These are phyloP conservation scores for Solanum phureja DNA, from an alignment of 257 asterid species.

Conservation along the genomic window DNA sequence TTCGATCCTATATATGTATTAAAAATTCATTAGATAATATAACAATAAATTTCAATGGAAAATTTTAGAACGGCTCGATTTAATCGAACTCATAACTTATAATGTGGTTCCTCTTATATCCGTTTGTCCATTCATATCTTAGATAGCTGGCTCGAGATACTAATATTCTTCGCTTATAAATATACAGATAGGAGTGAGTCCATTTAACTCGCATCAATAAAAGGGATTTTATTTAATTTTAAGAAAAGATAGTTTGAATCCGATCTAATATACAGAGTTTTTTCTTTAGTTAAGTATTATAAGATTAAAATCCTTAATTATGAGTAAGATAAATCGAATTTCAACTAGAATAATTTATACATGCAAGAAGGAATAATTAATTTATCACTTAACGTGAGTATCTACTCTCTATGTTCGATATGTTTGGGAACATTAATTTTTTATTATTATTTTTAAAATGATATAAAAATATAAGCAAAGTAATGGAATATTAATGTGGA, in stretches of 20 bases:
- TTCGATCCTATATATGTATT: neutral
- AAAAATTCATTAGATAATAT: neutral
- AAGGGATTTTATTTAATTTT: neutral
- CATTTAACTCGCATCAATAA: neutral
- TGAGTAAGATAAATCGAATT: neutral
- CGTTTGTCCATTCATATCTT: neutral
- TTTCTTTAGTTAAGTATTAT: neutral
- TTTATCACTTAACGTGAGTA: neutral
- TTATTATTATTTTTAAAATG: neutral
- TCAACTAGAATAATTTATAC: neutral
- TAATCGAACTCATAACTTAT: neutral
- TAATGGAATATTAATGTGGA: neutral
- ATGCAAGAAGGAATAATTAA: neutral
- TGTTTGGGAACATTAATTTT: neutral
- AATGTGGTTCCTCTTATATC: neutral
- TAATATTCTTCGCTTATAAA: neutral
- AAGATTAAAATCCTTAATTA: neutral
- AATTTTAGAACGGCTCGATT: rapidly evolving
- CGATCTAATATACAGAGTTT: no score
- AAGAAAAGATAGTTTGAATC: no score
- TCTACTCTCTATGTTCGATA: neutral
- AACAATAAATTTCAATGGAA: neutral
- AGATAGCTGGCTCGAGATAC: neutral
- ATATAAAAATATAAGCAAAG: neutral
- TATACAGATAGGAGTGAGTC: neutral